A percentile compares a stretch with the other conserved stretches of the same genome.
These are phyloP conservation scores for Ophiostoma sp. DNA, from an alignment of 2,329 filamentous ascomycete genomes.

Conservation along the genomic window DNA sequence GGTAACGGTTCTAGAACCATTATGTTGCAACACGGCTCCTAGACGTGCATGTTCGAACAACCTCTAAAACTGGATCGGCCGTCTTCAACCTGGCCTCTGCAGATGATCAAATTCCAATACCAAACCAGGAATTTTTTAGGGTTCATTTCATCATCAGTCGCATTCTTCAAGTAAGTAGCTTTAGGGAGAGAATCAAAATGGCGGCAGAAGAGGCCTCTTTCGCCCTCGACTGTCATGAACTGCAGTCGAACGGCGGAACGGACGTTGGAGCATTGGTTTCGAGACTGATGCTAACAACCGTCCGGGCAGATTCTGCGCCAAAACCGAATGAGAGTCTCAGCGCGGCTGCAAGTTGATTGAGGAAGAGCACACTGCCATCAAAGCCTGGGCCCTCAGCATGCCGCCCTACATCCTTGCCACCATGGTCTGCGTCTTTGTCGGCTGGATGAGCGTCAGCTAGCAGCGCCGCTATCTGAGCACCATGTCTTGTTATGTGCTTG, in stretches of 20 bases:
- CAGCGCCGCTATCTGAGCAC: conserved; percentile 34
- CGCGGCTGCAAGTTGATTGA: background rate
- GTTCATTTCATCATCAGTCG: background rate
- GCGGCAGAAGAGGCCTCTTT: background rate
- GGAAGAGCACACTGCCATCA: conserved; percentile 33
- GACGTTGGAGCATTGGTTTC: background rate
- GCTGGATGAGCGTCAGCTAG: conserved; percentile 41
- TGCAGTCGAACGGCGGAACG: background rate
- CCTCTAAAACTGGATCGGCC: too few relatives aligned
- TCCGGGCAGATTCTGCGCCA: background rate
- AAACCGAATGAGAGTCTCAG: background rate
- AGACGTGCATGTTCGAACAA: too few relatives aligned
- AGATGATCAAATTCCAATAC: too few relatives aligned
- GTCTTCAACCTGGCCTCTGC: too few relatives aligned
- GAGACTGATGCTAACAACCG: background rate
- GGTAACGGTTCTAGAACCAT: too few relatives aligned
- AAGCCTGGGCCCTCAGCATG: conserved; percentile 35
- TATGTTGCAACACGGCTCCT: too few relatives aligned
- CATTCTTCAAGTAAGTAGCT: background rate
- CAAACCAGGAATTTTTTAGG: too few relatives aligned
- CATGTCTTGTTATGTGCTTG: conserved; percentile 31
- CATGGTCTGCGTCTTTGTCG: conserved; percentile 18
- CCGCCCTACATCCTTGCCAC: conserved; percentile 45
- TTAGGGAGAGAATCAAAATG: background rate
- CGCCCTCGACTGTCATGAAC: background rate